phyloP scores from a whole-genome alignment of 108 stramenopile genomes.

The Cyclostephanos tholiformis region DNA sequence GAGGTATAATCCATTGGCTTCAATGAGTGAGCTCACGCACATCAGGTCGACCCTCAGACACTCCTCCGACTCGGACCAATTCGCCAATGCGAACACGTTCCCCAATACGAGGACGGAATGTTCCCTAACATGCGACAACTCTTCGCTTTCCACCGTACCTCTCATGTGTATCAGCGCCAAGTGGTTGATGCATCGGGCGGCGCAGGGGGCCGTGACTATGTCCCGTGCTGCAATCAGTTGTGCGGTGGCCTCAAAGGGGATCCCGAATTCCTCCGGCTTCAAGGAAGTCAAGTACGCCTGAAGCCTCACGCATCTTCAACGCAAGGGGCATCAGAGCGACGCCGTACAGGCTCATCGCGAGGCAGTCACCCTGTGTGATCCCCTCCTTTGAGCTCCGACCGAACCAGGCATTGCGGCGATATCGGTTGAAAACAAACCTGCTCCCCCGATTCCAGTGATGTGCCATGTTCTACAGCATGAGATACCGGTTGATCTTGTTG shows the following conservation, averaged over 20 bases:
- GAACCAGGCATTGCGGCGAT: too few species aligned
- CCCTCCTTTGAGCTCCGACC: too few species aligned
- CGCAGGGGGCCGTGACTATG: conserved; percentile 34
- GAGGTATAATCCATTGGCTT: conserved; percentile 35
- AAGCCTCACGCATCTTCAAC: too few species aligned
- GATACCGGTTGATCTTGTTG: too few species aligned
- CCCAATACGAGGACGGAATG: conserved; percentile 34
- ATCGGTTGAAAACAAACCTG: too few species aligned
- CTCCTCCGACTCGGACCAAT: conserved; percentile 38
- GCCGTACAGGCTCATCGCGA: too few species aligned
- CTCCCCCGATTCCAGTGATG: too few species aligned
- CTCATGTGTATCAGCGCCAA: conserved; percentile 29
- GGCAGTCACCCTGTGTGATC: too few species aligned
- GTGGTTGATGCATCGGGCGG: conserved; percentile 35
- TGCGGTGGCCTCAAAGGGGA: conserved; percentile 19
- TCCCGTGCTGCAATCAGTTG: conserved; percentile 28
- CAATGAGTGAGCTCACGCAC: conserved; percentile 37
- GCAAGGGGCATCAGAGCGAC: too few species aligned
- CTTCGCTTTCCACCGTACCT: conserved; percentile 22
- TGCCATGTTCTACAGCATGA: too few species aligned
- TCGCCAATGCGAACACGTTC: conserved; percentile 41
- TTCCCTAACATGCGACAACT: conserved; percentile 21
- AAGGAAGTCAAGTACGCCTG: conserved; percentile 31
- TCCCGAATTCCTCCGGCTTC: conserved; percentile 33
- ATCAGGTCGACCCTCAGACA: conserved; percentile 29